Conservation (phyloP, 2,329 filamentous ascomycete genomes). For the Fusarium sp. region DNA sequence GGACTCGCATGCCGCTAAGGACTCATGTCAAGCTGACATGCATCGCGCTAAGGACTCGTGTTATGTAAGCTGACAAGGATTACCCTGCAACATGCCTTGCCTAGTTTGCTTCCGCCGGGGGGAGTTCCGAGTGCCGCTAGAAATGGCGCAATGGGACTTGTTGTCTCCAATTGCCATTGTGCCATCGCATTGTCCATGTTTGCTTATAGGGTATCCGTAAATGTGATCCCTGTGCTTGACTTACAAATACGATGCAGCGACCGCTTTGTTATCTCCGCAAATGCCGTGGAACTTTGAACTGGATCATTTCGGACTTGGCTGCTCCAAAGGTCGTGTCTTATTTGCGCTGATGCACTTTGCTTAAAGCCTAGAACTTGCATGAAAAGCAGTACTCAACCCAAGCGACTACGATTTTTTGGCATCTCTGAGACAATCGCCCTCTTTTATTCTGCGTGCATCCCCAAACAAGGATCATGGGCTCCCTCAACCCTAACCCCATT, state of each 20-base stretch:
- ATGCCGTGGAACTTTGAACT: background rate
- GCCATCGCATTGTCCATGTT: background rate
- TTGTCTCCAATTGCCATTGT: background rate
- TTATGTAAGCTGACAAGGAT: constrained; percentile 2
- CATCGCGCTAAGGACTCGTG: constrained; percentile 6
- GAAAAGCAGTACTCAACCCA: background rate
- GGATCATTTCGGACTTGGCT: background rate
- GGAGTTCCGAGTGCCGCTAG: background rate
- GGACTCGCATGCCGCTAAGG: constrained; percentile 15
- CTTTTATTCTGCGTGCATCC: background rate
- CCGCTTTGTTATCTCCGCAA: constrained; percentile 3
- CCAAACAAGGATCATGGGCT: constrained; percentile 8
- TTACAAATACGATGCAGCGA: background rate
- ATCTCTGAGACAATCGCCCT: background rate
- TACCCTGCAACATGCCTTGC: background rate
- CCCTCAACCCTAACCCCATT: background rate
- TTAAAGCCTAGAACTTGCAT: background rate
- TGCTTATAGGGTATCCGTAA: background rate
- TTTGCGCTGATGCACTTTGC: background rate
- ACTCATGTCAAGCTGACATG: constrained; percentile 18
- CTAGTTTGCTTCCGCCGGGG: background rate
- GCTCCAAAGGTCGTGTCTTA: background rate
- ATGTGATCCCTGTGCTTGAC: background rate
- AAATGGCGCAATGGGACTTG: background rate
- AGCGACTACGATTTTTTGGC: background rate